These are phyloP conservation scores for Adenanthera pavonina DNA, from an alignment of 306 rosid species.

Conservation along the genomic window DNA sequence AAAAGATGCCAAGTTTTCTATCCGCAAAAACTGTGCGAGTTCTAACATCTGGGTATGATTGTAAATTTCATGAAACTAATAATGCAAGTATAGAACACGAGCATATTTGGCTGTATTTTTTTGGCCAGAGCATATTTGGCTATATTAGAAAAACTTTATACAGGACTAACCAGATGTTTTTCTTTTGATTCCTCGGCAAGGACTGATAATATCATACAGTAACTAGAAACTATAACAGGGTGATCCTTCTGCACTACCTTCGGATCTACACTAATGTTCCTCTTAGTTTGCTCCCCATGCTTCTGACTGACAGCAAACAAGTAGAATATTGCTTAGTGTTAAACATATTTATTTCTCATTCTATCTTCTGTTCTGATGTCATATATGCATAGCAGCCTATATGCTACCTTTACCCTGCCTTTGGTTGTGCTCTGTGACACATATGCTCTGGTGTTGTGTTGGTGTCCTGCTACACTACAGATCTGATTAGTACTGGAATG, in stretches of 20 bases:
- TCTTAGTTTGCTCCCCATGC: neutral
- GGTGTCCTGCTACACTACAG: neutral
- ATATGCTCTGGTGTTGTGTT: constrained; percentile 28
- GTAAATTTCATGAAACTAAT: constrained; percentile 21
- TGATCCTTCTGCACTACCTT: neutral
- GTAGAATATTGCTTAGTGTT: neutral
- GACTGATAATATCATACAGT: constrained; percentile 9
- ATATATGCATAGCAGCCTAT: neutral
- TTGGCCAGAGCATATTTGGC: neutral
- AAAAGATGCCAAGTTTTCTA: neutral
- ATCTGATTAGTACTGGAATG: constrained; percentile 8
- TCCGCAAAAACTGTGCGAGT: constrained; percentile 9
- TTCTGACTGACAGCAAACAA: neutral
- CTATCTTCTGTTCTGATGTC: constrained; percentile 4
- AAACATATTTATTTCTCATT: neutral
- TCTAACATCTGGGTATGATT: constrained; percentile 15
- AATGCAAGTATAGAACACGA: neutral
- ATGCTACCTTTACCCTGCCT: constrained; percentile 13
- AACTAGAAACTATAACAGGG: neutral
- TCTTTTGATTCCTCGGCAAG: neutral
- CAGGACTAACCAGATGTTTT: neutral
- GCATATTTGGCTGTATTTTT: neutral
- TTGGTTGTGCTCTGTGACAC: constrained; percentile 12
- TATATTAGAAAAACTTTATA: neutral
- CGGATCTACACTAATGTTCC: neutral